A percentile compares a stretch with the other conserved stretches of the same genome.
Evolutionary conservation across 179 eudicot genomes (phyloP).

Genomic region (Beta corolliflora): DNA sequence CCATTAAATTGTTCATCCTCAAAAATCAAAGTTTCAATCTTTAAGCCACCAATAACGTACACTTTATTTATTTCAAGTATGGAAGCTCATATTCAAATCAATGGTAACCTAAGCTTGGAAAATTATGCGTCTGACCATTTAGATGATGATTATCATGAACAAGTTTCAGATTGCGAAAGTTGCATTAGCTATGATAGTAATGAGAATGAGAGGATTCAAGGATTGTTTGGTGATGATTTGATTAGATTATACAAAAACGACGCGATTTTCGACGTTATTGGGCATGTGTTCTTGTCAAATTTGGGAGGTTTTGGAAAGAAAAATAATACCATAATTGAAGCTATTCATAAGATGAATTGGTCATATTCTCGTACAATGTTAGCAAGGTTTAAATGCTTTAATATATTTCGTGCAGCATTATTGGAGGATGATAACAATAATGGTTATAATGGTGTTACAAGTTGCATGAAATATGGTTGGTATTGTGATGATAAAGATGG

Average conservation of each 20-base stretch:
- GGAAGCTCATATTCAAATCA: neutral
- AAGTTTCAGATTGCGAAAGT: conserved; percentile 10
- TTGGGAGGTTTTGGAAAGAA: neutral
- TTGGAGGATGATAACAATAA: neutral
- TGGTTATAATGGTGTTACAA: neutral
- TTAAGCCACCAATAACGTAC: no score
- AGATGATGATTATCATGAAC: neutral
- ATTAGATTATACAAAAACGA: neutral
- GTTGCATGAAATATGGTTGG: conserved; percentile 16
- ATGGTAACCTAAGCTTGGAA: neutral
- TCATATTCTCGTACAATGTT: neutral
- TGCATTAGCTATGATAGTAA: neutral
- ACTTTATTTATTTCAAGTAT: no score
- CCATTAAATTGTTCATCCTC: neutral
- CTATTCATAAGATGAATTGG: conserved; percentile 14
- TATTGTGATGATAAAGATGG: conserved; percentile 13
- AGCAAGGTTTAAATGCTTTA: conserved; percentile 8
- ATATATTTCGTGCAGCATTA: neutral
- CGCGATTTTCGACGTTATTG: neutral
- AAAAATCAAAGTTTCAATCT: no score
- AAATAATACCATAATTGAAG: neutral
- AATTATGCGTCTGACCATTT: neutral
- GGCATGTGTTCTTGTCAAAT: neutral
- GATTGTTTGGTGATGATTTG: neutral
- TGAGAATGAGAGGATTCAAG: neutral